Base-by-base conservation (phyloP, 225 moss, liverwort and hornwort genomes). In the Rhytidiadelphus loreus region DNA sequence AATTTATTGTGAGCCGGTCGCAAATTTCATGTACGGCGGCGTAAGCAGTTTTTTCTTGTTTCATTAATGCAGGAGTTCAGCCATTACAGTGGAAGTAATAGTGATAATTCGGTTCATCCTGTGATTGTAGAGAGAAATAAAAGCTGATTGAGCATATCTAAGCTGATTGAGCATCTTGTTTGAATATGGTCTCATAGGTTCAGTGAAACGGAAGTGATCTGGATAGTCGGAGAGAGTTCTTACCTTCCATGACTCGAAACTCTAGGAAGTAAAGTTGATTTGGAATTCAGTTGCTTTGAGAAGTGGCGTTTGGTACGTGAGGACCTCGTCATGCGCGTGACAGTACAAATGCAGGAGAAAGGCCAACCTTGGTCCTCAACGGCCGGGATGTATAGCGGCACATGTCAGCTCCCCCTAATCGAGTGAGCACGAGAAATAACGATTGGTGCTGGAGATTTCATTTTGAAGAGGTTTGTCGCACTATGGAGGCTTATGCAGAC, bases 131-230 rank as follows among this genome's bases (percentile, higher is more conserved):
- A 43, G 41, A 44, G 83, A 41, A n/a, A 81, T 72, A 12, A 59
- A 72, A 73, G 71, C 41, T 84, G 44, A 78, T 61, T 60, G 83
- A 85, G 65, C 81, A 68, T 53, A 66, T 68, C 76, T 85, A 57
- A 86, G 81, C 73, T 85, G 73, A 74, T 56, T 43, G 72, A 66
- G 83, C 39, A 50, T 74, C n/a, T 90, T 60, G 59, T 62, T 89
- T 91, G 77, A 91, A 39, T 23, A 65, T 93, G 89, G 92, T 64
- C 90, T 96, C 83, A 91, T 90, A 83, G 95, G 95, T 77, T 90
- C 90, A 46, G 95, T 93, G 86, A 95, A 95, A 78, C 91, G 60
- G 60, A 72, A 56, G n/a, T 57, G 93, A 93, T 88, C 20, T 95
- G 93, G 93, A 95, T 93, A 29, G 87, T 93, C 48, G 93, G 92